Percentiles rank a stretch among this genome's conserved stretches.
Conservation (phyloP, 495 filamentous ascomycete genomes). For the Glarea lozoyensis region DNA sequence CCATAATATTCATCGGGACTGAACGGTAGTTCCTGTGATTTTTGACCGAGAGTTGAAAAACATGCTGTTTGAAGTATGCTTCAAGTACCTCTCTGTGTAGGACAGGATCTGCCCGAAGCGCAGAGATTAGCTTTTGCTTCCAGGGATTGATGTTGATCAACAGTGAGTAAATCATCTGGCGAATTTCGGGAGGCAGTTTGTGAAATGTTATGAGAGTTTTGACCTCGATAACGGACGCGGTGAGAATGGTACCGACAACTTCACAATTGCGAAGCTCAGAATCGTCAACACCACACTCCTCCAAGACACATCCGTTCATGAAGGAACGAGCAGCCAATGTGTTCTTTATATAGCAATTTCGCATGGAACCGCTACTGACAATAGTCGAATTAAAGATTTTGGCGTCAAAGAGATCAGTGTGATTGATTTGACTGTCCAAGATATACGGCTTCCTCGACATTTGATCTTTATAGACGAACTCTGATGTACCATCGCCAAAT, state of each 20-base stretch:
- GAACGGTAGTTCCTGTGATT: background rate
- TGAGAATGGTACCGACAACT: background rate
- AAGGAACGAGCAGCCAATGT: background rate
- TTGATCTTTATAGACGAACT: background rate
- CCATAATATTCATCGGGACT: background rate
- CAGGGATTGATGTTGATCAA: background rate
- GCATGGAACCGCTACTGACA: background rate
- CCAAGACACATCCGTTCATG: background rate
- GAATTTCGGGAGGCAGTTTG: background rate
- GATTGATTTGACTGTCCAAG: background rate
- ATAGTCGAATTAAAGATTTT: background rate
- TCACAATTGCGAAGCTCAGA: conserved; percentile 1
- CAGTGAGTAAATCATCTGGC: background rate
- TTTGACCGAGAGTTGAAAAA: background rate
- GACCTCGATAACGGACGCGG: background rate
- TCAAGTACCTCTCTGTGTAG: background rate
- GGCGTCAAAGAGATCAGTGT: background rate
- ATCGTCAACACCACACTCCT: background rate
- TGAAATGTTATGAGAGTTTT: background rate
- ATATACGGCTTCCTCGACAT: background rate
- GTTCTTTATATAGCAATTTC: background rate
- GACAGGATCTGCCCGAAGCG: background rate
- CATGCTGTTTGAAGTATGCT: background rate
- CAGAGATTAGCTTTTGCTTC: background rate
- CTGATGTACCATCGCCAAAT: too few species aligned